Evolutionary conservation across 75 land plant genomes (phyloP).

Genomic region (Cryptomeria japonica): DNA sequence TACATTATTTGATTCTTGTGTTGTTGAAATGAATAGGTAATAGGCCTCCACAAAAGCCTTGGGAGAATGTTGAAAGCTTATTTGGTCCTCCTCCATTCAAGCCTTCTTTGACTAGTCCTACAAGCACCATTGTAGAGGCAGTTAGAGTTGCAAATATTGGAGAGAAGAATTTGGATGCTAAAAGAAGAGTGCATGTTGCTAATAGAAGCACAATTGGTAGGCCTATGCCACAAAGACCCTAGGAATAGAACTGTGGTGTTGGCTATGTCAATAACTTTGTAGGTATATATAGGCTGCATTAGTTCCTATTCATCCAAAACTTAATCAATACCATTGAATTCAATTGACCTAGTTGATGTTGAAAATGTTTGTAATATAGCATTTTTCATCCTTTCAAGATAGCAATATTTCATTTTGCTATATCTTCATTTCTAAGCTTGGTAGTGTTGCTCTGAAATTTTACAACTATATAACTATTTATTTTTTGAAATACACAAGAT

Average conservation of each 20-base stretch:
- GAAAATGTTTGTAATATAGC: not conserved
- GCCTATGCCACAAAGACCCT: slow-evolving; percentile 64
- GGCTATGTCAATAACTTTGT: slow-evolving; percentile 45
- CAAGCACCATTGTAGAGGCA: slow-evolving; percentile 64
- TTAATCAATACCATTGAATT: not conserved
- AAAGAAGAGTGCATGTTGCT: slow-evolving; percentile 13
- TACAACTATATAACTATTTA: too few species aligned
- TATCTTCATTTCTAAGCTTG: too few species aligned
- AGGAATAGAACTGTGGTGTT: slow-evolving; percentile 45
- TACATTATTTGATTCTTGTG: not conserved
- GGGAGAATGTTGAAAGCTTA: slow-evolving; percentile 52
- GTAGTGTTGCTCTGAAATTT: too few species aligned
- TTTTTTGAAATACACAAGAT: not conserved
- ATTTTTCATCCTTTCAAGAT: not conserved
- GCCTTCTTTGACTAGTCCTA: slow-evolving; percentile 60
- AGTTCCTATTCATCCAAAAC: not conserved
- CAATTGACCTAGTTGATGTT: not conserved
- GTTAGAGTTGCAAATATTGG: slow-evolving; percentile 72
- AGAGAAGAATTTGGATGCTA: slow-evolving; percentile 41
- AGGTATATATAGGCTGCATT: not conserved
- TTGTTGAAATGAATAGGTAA: slow-evolving; percentile 27
- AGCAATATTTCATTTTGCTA: not conserved
- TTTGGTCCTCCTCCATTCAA: slow-evolving; percentile 68
- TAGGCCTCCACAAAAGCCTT: slow-evolving; percentile 61
- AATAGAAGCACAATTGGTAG: slow-evolving; percentile 39